Evolutionary conservation across 352 stramenopile species (phyloP).

Genomic region (Pythium folliculosum): DNA sequence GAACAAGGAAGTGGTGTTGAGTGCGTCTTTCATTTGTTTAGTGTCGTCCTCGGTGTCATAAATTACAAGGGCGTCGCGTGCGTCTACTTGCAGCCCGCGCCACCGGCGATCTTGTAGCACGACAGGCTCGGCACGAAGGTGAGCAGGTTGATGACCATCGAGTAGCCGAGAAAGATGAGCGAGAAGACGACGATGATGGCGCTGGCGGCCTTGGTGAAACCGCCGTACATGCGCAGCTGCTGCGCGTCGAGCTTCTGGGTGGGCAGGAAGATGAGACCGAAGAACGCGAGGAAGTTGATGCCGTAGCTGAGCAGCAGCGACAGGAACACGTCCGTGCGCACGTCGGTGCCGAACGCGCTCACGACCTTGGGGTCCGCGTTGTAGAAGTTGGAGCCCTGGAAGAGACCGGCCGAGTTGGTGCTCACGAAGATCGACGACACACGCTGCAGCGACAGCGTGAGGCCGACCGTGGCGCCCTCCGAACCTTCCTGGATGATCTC

Average conservation of each 20-base stretch:
- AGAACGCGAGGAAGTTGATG: slow-evolving; percentile 54
- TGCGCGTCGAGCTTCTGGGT: slow-evolving; percentile 41
- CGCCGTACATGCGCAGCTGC: slow-evolving; percentile 41
- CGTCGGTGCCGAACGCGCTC: slow-evolving; percentile 32
- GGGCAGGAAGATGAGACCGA: slow-evolving; percentile 49
- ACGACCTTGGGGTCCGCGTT: slow-evolving; percentile 30
- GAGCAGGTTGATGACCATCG: slow-evolving; percentile 34
- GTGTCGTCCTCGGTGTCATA: not conserved
- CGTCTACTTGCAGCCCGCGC: slow-evolving; percentile 24
- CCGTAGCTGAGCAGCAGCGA: slow-evolving; percentile 56
- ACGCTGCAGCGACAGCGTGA: slow-evolving; percentile 60
- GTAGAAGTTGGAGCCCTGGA: slow-evolving; percentile 55
- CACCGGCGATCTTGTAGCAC: slow-evolving; percentile 30
- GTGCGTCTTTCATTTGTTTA: not conserved
- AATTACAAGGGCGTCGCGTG: slow-evolving; percentile 1
- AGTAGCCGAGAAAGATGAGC: slow-evolving; percentile 26
- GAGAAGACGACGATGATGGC: slow-evolving; percentile 29
- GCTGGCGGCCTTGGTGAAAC: slow-evolving; percentile 34
- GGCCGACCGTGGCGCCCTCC: slow-evolving; percentile 57
- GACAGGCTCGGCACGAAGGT: slow-evolving; percentile 30
- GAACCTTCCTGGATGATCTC: slow-evolving; percentile 72
- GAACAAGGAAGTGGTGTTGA: not conserved
- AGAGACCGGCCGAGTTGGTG: slow-evolving; percentile 48
- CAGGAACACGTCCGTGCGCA: slow-evolving; percentile 49
- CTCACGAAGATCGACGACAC: slow-evolving; percentile 62